Percentiles rank a stretch among this genome's conserved stretches.
Conservation (phyloP, 1,139 yeast genomes). For the Scheffersomyces quercinus region DNA sequence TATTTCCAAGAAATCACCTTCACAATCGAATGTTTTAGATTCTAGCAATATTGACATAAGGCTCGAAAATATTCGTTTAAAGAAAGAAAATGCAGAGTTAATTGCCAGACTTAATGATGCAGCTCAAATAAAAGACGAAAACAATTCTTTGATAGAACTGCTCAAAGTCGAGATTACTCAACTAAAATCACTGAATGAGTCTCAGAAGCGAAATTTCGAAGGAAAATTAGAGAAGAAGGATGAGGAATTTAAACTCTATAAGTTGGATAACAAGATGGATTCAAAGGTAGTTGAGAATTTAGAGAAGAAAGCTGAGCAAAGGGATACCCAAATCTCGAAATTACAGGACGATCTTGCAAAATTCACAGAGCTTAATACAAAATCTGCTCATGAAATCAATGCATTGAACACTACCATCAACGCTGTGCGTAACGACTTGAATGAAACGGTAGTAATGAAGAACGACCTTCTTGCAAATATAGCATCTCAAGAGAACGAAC, state of each 20-base stretch:
- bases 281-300: conserved; percentile 25
- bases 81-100: conserved; percentile 29
- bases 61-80: conserved; percentile 41
- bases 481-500: conserved; percentile 63
- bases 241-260: conserved; percentile 5
- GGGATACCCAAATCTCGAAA: conserved; percentile 31
- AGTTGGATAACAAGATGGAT: conserved; percentile 21
- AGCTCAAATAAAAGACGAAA: conserved; percentile 4
- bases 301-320: conserved; percentile 24
- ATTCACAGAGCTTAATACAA: conserved; percentile 14
- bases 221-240: conserved; percentile 5
- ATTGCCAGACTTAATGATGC: conserved; percentile 6
- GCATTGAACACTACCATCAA: conserved; percentile 22
- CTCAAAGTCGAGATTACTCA: conserved; percentile 24
- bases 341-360: conserved; percentile 27
- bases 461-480: conserved; percentile 65
- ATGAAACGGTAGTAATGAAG: conserved; percentile 47
- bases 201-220: conserved; percentile 2
- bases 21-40: conserved; percentile 27
- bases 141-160: conserved; percentile 1
- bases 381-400: conserved; percentile 17
- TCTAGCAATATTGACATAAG: conserved; percentile 46
- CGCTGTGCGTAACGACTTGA: conserved; percentile 25
- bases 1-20: conserved; percentile 5
- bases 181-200: conserved; percentile 22